Evolutionary conservation across 257 asterid genomes (phyloP).

Genomic region (Ilex aquifolium): DNA sequence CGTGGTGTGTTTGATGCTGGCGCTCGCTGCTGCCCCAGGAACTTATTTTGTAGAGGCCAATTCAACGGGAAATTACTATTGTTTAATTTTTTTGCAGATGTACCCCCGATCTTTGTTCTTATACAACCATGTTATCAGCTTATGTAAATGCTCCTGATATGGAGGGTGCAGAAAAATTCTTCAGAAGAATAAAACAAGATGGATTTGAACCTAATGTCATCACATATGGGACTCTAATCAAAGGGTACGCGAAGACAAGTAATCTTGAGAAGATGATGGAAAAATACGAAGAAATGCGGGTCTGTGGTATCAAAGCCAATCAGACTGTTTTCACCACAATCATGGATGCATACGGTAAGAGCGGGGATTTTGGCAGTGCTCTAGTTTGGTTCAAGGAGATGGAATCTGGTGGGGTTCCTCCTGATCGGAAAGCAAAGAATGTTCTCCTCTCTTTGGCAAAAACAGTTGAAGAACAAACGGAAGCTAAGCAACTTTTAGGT

Average conservation of each 20-base stretch:
- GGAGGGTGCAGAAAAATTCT: conserved; percentile 92
- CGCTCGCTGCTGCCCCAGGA: no score
- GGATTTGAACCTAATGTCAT: conserved; percentile 67
- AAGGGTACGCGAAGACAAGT: conserved; percentile 70
- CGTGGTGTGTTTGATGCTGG: no score
- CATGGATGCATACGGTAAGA: conserved; percentile 92
- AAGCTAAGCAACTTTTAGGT: conserved; percentile 61
- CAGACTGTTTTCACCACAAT: conserved; percentile 69
- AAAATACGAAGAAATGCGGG: conserved; percentile 68
- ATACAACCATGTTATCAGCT: conserved; percentile 87
- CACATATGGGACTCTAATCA: conserved; percentile 71
- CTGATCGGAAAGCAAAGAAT: conserved; percentile 87
- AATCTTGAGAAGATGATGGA: conserved; percentile 83
- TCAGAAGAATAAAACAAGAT: conserved; percentile 69
- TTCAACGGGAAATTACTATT: neutral
- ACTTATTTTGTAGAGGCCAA: neutral
- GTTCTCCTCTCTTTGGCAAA: conserved; percentile 79
- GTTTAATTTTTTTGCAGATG: conserved; percentile 35
- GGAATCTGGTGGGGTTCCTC: conserved; percentile 50
- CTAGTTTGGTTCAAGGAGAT: conserved; percentile 80
- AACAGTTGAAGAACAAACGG: conserved; percentile 64
- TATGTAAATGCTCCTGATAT: conserved; percentile 81
- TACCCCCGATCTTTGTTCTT: conserved; percentile 81
- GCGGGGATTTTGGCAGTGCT: conserved; percentile 68
- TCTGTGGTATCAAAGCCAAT: conserved; percentile 55